Conservation (phyloP, 352 stramenopile genomes). For the Globisporangium radiosum region DNA sequence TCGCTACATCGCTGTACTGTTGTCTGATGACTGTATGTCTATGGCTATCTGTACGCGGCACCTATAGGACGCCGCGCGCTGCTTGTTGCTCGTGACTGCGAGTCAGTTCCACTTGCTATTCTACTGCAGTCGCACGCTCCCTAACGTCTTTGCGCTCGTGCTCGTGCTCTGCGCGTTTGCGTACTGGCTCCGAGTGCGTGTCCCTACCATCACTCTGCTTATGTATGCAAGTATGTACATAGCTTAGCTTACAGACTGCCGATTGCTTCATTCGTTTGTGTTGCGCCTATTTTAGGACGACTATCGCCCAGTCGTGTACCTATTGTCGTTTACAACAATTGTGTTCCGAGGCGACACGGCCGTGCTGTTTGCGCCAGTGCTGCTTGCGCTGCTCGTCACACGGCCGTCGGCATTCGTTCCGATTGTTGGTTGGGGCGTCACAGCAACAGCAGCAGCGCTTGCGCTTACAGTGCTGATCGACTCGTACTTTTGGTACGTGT, state of each 20-base stretch:
- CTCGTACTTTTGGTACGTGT: slow-evolving; percentile 88
- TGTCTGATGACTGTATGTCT: neutral
- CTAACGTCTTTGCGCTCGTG: slow-evolving; percentile 95
- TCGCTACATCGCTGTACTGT: too few species aligned
- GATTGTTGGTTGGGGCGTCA: slow-evolving; percentile 80
- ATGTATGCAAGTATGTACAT: neutral
- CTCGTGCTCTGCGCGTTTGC: slow-evolving; percentile 59
- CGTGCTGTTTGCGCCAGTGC: slow-evolving; percentile 91
- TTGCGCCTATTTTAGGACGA: slow-evolving; percentile 16
- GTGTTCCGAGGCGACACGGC: slow-evolving; percentile 97
- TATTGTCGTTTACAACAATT: slow-evolving; percentile 90
- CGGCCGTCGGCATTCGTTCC: slow-evolving; percentile 57
- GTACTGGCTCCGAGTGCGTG: slow-evolving; percentile 50
- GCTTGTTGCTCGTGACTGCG: slow-evolving; percentile 84
- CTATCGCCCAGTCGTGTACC: slow-evolving; percentile 45
- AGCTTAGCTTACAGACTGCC: neutral
- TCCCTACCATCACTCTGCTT: neutral
- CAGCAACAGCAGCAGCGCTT: slow-evolving; percentile 64
- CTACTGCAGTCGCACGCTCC: slow-evolving; percentile 95
- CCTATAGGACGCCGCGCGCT: slow-evolving; percentile 40
- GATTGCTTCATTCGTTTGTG: neutral
- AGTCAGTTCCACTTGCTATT: slow-evolving; percentile 98
- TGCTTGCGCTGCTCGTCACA: slow-evolving; percentile 87
- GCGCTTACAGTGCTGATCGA: slow-evolving; percentile 87
- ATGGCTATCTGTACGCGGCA: neutral